Evolutionary conservation across 768 basidiomycete species (phyloP), one percentile per base, ranked within the genome.

Genomic region (Amanita jacksonii): DNA sequence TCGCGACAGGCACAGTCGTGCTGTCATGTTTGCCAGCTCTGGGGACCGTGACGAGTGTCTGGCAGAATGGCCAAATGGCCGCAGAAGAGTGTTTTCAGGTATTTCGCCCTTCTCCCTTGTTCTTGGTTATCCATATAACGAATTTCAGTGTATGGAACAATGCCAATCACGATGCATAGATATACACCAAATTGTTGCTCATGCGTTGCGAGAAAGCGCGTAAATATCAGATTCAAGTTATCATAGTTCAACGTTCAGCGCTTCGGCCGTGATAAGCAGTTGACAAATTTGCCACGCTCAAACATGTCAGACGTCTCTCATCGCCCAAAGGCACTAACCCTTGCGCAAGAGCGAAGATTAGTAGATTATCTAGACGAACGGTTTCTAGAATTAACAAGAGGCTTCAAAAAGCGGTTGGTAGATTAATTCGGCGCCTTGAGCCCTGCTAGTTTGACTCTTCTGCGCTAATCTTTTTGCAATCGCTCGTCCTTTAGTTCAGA

Each of bases 1-100:
- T 51, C 3, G 74, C 85, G 2, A 65, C 67, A 9, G 84, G 85
- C 0, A 78, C 73, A n/a, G 49, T 97, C n/a, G 72, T 85, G 1
- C 57, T 93, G 12, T 78, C 91, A 0, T 84, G 81, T 46, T 79
- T 99, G 69, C 94, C 96, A 45, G 93, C 94, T 1, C 68, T 97
- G 24, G 77, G 76, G 23, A 82, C 76, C 5, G 65, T 92, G 8
- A 93, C 91, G 1, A 88, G 76, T 57, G 48, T 93, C n/a, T 90
- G 87, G 84, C 81, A 93, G 59, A 76, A 79, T 4, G 92, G 93
- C 6, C 66, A 70, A 49, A 71, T 85, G 62, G 67, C 65, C 2
- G 57, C 75, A 0, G 65, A 67, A 6, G 66, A 83, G 46, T 64
- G 71, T 19, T 54, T 81, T 25, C 61, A 63, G 54, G 92, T 85